Conservation (phyloP, 2,329 filamentous ascomycete species). For the Teratosphaeria destructans region DNA sequence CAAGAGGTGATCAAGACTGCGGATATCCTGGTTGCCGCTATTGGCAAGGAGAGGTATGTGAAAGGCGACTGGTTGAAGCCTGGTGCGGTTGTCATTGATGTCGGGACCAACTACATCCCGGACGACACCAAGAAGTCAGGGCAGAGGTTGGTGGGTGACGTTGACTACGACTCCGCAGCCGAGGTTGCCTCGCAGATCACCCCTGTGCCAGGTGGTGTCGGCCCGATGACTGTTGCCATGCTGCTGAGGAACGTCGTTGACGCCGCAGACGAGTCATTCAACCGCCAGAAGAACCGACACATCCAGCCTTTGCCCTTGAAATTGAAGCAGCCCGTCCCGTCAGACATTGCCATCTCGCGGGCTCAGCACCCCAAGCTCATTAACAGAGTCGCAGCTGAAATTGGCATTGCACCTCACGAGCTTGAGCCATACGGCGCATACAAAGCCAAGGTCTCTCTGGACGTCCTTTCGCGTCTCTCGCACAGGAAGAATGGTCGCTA, state of each 20-base stretch:
- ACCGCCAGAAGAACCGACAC: constrained; percentile 67
- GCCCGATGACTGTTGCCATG: constrained; percentile 99
- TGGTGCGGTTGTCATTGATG: constrained; percentile 91
- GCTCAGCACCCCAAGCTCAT: constrained; percentile 88
- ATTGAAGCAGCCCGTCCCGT: constrained; percentile 72
- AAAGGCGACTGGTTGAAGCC: constrained; percentile 94
- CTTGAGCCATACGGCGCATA: constrained; percentile 89
- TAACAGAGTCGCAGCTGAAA: constrained; percentile 69
- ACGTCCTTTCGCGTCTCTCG: constrained; percentile 68
- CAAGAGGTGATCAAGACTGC: constrained; percentile 67
- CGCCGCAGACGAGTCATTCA: constrained; percentile 70
- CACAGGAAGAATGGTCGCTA: constrained; percentile 86
- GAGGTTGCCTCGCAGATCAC: constrained; percentile 89
- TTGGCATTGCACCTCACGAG: constrained; percentile 81
- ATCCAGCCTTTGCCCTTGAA: constrained; percentile 78
- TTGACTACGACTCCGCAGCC: constrained; percentile 76
- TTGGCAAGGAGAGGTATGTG: constrained; percentile 77
- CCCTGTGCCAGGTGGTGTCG: constrained; percentile 90
- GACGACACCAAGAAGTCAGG: constrained; percentile 88
- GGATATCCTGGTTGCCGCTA: constrained; percentile 84
- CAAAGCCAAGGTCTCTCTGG: constrained; percentile 90
- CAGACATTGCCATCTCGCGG: constrained; percentile 85
- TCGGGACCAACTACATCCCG: constrained; percentile 91
- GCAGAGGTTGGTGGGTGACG: constrained; percentile 84
- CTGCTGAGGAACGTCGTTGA: constrained; percentile 90